These are phyloP conservation scores for Apophysomyces ossiformis DNA, from an alignment of 371 early-diverging fungal genomes.

Conservation along the genomic window DNA sequence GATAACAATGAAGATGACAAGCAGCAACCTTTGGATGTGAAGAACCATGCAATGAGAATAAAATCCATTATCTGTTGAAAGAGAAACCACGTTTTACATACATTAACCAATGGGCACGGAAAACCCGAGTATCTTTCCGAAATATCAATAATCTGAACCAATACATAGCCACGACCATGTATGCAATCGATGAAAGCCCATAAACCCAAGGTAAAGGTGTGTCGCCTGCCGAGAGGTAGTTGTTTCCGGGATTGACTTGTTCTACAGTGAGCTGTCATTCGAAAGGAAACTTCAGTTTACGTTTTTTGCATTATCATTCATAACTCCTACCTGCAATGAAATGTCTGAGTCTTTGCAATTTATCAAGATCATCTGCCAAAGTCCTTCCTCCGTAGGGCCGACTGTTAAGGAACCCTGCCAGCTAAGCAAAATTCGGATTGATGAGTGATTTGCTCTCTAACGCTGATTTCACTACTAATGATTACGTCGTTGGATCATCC, in stretches of 20 bases:
- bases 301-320: neutral
- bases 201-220: slow-evolving; percentile 58
- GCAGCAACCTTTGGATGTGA: slow-evolving; percentile 34
- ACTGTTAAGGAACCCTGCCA: slow-evolving; percentile 37
- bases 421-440: slow-evolving; percentile 7
- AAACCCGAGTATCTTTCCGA: slow-evolving; percentile 48
- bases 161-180: slow-evolving; percentile 34
- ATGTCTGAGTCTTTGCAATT: slow-evolving; percentile 50
- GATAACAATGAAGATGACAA: slow-evolving; percentile 50
- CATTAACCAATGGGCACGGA: slow-evolving; percentile 62
- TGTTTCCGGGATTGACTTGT: slow-evolving; percentile 54
- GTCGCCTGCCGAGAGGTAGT: slow-evolving; percentile 61
- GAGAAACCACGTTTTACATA: slow-evolving; percentile 22
- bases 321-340: slow-evolving; percentile 40
- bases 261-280: slow-evolving; percentile 42
- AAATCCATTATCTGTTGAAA: neutral
- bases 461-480: neutral
- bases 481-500: slow-evolving; percentile 5
- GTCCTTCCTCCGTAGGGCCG: slow-evolving; percentile 40
- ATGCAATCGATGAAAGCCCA: slow-evolving; percentile 37
- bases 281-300: neutral
- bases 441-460: neutral
- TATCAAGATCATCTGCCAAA: slow-evolving; percentile 54
- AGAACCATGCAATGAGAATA: neutral
- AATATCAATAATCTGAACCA: slow-evolving; percentile 42